Evolutionary conservation across 2,329 filamentous ascomycete species (phyloP), one percentile per base, ranked within the genome.

Genomic region (Nemania sp.): DNA sequence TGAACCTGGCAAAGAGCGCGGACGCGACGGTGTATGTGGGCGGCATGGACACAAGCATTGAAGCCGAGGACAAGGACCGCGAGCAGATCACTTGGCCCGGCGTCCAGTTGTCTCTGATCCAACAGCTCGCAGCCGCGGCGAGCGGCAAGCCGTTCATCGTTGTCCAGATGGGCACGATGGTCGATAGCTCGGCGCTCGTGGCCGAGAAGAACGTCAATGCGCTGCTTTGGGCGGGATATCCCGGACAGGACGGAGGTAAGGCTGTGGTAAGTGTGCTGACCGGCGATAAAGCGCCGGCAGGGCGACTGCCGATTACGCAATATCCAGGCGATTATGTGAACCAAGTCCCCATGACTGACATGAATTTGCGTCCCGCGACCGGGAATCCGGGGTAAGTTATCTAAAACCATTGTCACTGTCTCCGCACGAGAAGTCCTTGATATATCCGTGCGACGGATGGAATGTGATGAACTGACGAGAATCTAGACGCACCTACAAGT

Each of bases 221-320:
- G 0, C 64, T 86, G 0, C 60, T 86, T 0, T 85, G 82, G 82
- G 79, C 72, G 0, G 80, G 81, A 0, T 85, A 82, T 52, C 82
- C 83, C 0, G 82, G 83, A 1, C 82, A 86, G 66, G 77, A 78
- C 33, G 83, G 83, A 11, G 83, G 83, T 2, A 67, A 69, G 7
- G 83, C 82, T 0, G 63, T 85, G 9, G 68, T 83, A 43, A 74
- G 83, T 52, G 71, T 84, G 49, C 61, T 86, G 26, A 77, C 73
- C 7, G 82, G 82, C 2, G 70, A 69, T 2, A 67, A 65, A 2
- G 71, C 78, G 0, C 80, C 80, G 2, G 81, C 80, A 6, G 82
- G 79, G 1, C 71, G 82, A 33, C 64, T 84, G 3, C 78, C 81
- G 0, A 68, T 79, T 1, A 84, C 81, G 1, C 75, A 81, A 63